Evolutionary conservation across 2,329 filamentous ascomycete genomes (phyloP).

Genomic region (Cercospora sojina): DNA sequence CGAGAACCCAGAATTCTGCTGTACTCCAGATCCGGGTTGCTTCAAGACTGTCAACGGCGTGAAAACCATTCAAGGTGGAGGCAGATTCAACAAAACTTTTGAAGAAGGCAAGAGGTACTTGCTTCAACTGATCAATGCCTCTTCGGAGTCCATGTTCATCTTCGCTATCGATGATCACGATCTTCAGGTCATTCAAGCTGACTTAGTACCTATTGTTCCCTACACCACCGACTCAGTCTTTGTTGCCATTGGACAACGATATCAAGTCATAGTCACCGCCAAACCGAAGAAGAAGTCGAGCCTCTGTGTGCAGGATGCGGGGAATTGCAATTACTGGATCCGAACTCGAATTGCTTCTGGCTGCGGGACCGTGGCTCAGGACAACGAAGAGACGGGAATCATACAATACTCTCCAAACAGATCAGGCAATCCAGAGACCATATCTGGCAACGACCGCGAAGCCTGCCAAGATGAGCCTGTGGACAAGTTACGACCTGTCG

Average conservation of each 20-base stretch:
- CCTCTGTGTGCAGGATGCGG: background rate
- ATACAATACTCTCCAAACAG: conserved; percentile 28
- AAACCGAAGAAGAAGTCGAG: conserved; percentile 20
- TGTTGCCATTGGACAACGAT: conserved; percentile 39
- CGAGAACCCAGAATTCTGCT: conserved; percentile 20
- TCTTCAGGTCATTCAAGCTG: conserved; percentile 46
- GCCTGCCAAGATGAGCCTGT: conserved; percentile 34
- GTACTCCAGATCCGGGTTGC: conserved; percentile 20
- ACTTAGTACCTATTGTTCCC: conserved; percentile 47
- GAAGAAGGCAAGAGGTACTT: conserved; percentile 43
- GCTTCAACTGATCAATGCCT: conserved; percentile 47
- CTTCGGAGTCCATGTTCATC: conserved; percentile 41
- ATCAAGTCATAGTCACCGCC: conserved; percentile 37
- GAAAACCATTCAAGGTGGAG: conserved; percentile 8
- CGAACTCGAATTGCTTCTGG: conserved; percentile 28
- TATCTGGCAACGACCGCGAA: conserved; percentile 21
- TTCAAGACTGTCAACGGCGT: conserved; percentile 38
- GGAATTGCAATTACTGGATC: conserved; percentile 34
- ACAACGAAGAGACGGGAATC: conserved; percentile 30
- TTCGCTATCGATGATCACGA: conserved; percentile 44
- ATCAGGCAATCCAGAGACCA: conserved; percentile 22
- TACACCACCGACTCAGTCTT: conserved; percentile 40
- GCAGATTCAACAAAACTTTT: conserved; percentile 13
- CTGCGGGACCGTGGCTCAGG: conserved; percentile 35
- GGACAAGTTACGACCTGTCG: conserved; percentile 30